Percentiles rank a stretch among this genome's conserved stretches.
These are phyloP conservation scores for Fusarium armeniacum DNA, from an alignment of 2,329 filamentous ascomycete species.

Conservation along the genomic window DNA sequence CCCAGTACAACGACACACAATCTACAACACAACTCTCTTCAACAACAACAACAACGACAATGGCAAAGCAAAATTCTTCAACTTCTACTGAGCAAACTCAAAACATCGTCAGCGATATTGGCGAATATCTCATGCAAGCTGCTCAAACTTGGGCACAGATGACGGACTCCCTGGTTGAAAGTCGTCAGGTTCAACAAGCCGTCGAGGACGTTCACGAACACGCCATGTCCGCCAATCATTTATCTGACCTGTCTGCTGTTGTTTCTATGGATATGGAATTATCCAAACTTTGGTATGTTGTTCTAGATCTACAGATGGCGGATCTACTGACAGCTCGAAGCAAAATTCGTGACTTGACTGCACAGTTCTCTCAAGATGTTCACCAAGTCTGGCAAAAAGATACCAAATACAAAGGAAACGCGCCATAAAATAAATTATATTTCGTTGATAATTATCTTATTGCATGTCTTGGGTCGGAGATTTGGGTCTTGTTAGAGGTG, in stretches of 20 bases:
- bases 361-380: conserved; percentile 41
- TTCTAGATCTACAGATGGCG: neutral
- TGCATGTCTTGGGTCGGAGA: neutral
- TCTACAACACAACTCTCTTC: conserved; percentile 32
- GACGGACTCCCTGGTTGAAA: conserved; percentile 52
- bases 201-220: conserved; percentile 50
- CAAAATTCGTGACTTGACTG: conserved; percentile 42
- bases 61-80: conserved; percentile 27
- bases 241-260: conserved; percentile 51
- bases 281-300: conserved; percentile 36
- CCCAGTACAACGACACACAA: conserved; percentile 29
- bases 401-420: neutral
- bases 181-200: conserved; percentile 51
- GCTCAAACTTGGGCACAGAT: conserved; percentile 53
- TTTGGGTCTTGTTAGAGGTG: neutral
- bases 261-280: conserved; percentile 52
- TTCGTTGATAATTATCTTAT: neutral
- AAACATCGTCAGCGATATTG: conserved; percentile 53
- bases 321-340: conserved; percentile 1
- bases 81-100: conserved; percentile 27
- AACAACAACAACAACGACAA: conserved; percentile 6
- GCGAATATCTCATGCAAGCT: conserved; percentile 54
- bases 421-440: conserved; percentile 7
- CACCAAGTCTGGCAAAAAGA: conserved; percentile 36
- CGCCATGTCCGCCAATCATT: conserved; percentile 44